Base-by-base conservation (phyloP, 805 yeast genomes). In the Candida ortonii region DNA sequence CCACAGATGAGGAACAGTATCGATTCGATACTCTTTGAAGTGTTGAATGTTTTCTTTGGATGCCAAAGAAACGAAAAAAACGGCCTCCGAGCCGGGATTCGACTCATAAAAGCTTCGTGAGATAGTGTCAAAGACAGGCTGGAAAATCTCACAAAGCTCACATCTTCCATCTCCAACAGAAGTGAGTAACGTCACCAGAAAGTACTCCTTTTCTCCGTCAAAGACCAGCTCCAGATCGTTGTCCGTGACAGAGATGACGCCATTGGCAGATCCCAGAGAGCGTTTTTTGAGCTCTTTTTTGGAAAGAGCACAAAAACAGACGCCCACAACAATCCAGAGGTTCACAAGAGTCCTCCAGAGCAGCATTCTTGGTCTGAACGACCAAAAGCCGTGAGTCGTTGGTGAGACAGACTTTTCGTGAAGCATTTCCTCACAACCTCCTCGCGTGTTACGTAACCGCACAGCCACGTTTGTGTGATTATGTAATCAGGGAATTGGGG, bases 1-100 rank as follows among this genome's bases (percentile, higher is more conserved):
- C 77, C 87, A 76, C n/a, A 80, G 45, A 39, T 76, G 79, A 1
- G 94, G 93, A 3, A 80, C 75, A 2, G 74, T 61, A 3, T 57
- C 57, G 36, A 83, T 49, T 3, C 61, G 54, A 33, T 79, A 46
- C 7, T 59, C 55, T 16, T 59, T 52, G 39, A 74, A 71, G 16
- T 71, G 48, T 3, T 54, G 49, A 8, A 59, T 39, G 45, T 78
- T 78, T 2, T 61, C 52, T 3, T 51, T 44, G 32, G 76, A 69
- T 39, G 82, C 89, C 9, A 74, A 70, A 25, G 64, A 59, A 22
- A 67, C 62, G 51, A 80, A 70, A 49, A 67, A 65, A 10, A 76
- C 57, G 20, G 62, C 54, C 40, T 64, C 47, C 16, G 66, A 52
- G 5, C 56, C 53, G 1, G 71, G 65, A 41, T 72, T 64, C 39